Evolutionary conservation across 2,329 filamentous ascomycete species (phyloP).

Genomic region (Torrubiellomyces zombiae): DNA sequence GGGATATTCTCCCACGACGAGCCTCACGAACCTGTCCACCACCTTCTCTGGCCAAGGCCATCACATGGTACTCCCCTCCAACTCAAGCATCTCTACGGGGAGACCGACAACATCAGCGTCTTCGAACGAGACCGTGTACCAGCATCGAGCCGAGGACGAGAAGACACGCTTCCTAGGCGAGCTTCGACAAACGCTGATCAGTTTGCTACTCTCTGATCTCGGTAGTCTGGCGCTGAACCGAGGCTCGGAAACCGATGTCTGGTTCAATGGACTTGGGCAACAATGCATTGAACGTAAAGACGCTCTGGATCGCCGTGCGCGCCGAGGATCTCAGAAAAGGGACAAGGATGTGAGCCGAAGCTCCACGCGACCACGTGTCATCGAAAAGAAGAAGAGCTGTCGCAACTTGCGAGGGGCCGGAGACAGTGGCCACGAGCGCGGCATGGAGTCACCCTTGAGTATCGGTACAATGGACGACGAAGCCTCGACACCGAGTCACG

Average conservation of each 20-base stretch:
- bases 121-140: slow-evolving; percentile 48
- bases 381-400: slow-evolving; percentile 54
- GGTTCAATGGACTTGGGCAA: slow-evolving; percentile 57
- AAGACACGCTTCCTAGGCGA: slow-evolving; percentile 66
- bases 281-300: slow-evolving; percentile 48
- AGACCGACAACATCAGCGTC: slow-evolving; percentile 51
- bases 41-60: slow-evolving; percentile 28
- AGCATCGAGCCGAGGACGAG: slow-evolving; percentile 45
- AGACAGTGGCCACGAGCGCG: slow-evolving; percentile 19
- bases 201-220: slow-evolving; percentile 75
- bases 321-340: slow-evolving; percentile 22
- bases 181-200: slow-evolving; percentile 63
- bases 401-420: slow-evolving; percentile 41
- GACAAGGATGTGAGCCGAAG: slow-evolving; percentile 24
- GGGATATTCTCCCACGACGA: slow-evolving; percentile 45
- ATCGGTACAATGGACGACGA: slow-evolving; percentile 23
- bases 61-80: slow-evolving; percentile 24
- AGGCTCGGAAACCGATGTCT: slow-evolving; percentile 83
- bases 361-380: slow-evolving; percentile 29
- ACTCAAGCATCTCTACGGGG: slow-evolving; percentile 29
- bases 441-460: slow-evolving; percentile 20
- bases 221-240: slow-evolving; percentile 72
- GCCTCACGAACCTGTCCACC: slow-evolving; percentile 38
- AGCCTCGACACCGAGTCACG: slow-evolving; percentile 11
- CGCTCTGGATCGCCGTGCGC: slow-evolving; percentile 30